Conservation (phyloP, 805 yeast genomes). For the Yarrowia sp. region DNA sequence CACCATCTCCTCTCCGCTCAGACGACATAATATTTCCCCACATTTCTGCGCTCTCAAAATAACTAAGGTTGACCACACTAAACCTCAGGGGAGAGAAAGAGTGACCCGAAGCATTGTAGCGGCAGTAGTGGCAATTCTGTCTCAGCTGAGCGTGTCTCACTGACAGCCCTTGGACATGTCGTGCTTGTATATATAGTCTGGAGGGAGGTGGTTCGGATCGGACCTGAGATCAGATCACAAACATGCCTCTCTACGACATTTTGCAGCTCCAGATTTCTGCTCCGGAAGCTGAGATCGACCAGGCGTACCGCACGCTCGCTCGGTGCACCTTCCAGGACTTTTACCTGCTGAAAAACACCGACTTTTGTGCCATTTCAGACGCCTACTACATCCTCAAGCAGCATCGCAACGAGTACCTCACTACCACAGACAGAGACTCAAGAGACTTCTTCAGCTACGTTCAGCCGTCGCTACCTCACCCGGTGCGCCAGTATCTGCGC, state of each 20-base stretch:
- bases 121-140: constrained; percentile 10
- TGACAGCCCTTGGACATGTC: not conserved
- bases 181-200: not conserved
- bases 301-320: constrained; percentile 26
- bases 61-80: too few species aligned
- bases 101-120: not conserved
- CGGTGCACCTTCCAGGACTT: constrained; percentile 23
- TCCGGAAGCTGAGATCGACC: constrained; percentile 23
- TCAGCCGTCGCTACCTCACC: constrained; percentile 18
- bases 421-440: constrained; percentile 19
- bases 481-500: constrained; percentile 16
- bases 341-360: constrained; percentile 13
- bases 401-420: constrained; percentile 19
- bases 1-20: not conserved
- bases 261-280: constrained; percentile 17
- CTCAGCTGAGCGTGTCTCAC: constrained; percentile 16
- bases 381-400: constrained; percentile 31
- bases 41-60: not conserved
- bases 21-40: constrained; percentile 9
- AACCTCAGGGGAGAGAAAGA: not conserved
- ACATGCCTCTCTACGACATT: constrained; percentile 25
- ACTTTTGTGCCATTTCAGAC: constrained; percentile 23
- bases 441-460: constrained; percentile 21
- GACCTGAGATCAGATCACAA: not conserved
- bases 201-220: not conserved